phyloP scores from a whole-genome alignment of 306 rosid species.

The Canavalia ensiformis region DNA sequence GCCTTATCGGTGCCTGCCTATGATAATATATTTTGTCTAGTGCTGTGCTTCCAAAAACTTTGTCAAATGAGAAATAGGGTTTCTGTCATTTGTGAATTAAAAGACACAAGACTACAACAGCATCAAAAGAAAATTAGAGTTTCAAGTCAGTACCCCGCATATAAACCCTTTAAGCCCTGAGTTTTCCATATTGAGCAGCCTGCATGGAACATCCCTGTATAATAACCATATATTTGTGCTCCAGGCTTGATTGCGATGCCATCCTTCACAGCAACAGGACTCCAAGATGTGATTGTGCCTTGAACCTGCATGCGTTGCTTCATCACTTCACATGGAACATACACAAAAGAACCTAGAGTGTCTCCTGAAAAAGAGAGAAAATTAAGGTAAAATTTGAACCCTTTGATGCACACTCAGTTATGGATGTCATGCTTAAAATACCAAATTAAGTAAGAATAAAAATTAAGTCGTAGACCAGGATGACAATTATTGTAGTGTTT shows the following conservation, averaged over 20 bases:
- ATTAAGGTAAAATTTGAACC: constrained; percentile 41
- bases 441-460: constrained; percentile 28
- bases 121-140: constrained; percentile 1
- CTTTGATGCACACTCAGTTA: constrained; percentile 38
- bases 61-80: constrained; percentile 20
- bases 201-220: constrained; percentile 86
- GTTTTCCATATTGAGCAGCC: constrained; percentile 83
- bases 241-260: constrained; percentile 62
- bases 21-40: constrained; percentile 22
- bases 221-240: constrained; percentile 73
- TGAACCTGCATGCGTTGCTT: constrained; percentile 96
- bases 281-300: constrained; percentile 84
- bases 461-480: constrained; percentile 26
- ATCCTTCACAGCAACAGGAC: constrained; percentile 60
- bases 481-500: background rate
- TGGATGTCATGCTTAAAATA: constrained; percentile 18
- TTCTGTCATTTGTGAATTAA: background rate
- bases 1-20: constrained; percentile 11
- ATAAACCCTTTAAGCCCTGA: constrained; percentile 84
- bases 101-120: constrained; percentile 27
- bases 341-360: constrained; percentile 90
- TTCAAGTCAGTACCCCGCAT: constrained; percentile 76
- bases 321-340: constrained; percentile 97
- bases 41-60: background rate
- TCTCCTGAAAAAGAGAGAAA: constrained; percentile 73